Base-by-base conservation (phyloP, 805 yeast genomes). In the Groenewaldozyma salmanticensis region DNA sequence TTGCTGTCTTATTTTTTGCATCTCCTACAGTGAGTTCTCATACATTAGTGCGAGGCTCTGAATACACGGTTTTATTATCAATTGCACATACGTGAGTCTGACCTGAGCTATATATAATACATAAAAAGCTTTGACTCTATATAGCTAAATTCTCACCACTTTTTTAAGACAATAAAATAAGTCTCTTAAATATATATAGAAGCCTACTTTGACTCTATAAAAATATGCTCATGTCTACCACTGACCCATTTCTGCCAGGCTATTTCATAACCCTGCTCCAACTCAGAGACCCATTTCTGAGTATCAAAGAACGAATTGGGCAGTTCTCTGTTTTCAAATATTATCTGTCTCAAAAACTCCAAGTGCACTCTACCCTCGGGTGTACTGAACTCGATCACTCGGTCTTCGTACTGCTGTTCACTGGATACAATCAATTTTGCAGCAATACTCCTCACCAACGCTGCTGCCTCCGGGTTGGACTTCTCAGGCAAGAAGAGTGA, bases 201-300 rank as follows among this genome's bases (percentile, higher is more conserved):
- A n/a, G n/a, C n/a, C n/a, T n/a, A n/a, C n/a, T n/a, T n/a, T n/a
- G n/a, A n/a, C n/a, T n/a, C n/a, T 15, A 41, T 35, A 37, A 38
- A 44, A 29, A 50, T 43, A 29, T 48, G 31, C 16, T 45, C 44
- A 32, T 44, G 50, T 20, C 31, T 32, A 4, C 52, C 49, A 11
- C 42, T 44, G 1, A 52, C 50, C 61, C 61, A 57, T 27, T 50
- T 46, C 3, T 47, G 9, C 61, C 61, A 57, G 33, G 58, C 57
- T 21, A n/a, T n/a, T 37, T 41, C 38, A 24, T 46, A 53, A 4
- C 52, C 60, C 20, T 31, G 39, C 39, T 57, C 61, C 7, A 57
- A 29, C 22, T 51, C 47, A 19, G 42, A 19, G 7, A 56, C 60
- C 54, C 57, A 57, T 19, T 48, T 35, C 35, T 44, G 32, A 9